Conservation (phyloP, 345 rosid genomes). For the Acer yangbiense region DNA sequence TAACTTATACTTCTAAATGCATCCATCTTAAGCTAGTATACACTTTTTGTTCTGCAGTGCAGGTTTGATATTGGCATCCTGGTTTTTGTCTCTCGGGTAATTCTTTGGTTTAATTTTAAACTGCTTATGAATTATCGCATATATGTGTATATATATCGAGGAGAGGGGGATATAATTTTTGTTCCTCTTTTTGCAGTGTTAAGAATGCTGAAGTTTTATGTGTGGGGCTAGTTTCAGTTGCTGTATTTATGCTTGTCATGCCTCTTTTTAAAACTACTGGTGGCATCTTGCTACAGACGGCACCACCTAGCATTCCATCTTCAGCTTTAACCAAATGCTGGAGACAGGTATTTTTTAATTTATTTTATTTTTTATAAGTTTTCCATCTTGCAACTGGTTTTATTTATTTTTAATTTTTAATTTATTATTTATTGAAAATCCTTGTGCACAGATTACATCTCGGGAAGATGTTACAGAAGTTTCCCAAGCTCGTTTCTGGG, state of each 20-base stretch:
- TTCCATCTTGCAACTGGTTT: too few species aligned
- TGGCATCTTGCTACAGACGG: constrained; percentile 89
- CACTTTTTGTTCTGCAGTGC: constrained; percentile 71
- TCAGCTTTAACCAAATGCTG: constrained; percentile 88
- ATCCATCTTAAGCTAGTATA: constrained; percentile 36
- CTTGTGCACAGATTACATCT: constrained; percentile 52
- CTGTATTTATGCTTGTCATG: constrained; percentile 85
- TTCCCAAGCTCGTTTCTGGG: constrained; percentile 90
- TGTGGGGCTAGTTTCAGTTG: constrained; percentile 80
- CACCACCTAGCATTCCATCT: constrained; percentile 82
- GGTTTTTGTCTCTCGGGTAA: constrained; percentile 96
- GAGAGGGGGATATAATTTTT: background rate
- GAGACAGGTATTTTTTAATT: constrained; percentile 67
- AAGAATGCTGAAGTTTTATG: constrained; percentile 93
- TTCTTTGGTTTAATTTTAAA: constrained; percentile 19
- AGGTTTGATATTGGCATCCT: constrained; percentile 94
- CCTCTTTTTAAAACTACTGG: constrained; percentile 84
- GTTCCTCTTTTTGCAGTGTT: constrained; percentile 58
- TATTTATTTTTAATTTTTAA: background rate
- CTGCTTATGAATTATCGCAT: background rate
- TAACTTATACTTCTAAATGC: constrained; percentile 2
- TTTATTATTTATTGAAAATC: background rate
- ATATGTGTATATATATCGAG: background rate
- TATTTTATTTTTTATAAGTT: background rate
- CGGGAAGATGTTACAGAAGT: constrained; percentile 78